Conservation (phyloP, 192 early-diverging fungal species). For the Podila horticola region DNA sequence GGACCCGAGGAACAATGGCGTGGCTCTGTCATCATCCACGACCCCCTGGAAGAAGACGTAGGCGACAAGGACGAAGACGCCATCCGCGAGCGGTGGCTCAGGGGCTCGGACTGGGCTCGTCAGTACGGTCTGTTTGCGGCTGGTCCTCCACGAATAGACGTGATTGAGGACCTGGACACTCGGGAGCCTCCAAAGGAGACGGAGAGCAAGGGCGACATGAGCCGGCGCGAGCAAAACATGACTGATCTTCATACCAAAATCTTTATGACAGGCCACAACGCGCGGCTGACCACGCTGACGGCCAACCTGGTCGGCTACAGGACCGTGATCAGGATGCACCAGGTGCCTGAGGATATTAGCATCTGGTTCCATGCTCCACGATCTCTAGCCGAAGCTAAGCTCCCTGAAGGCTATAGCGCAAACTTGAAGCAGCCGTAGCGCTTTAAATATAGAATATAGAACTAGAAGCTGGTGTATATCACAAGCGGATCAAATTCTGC, state of each 20-base stretch:
- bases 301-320: constrained; percentile 36
- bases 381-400: constrained; percentile 42
- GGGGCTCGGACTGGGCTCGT: constrained; percentile 38
- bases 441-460: no score
- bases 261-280: constrained; percentile 25
- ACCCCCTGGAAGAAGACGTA: constrained; percentile 12
- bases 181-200: not conserved
- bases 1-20: constrained; percentile 55
- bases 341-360: constrained; percentile 32
- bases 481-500: not conserved
- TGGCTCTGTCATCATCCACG: constrained; percentile 34
- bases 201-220: not conserved
- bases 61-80: not conserved
- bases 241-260: constrained; percentile 39
- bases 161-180: constrained; percentile 34
- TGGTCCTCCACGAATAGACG: constrained; percentile 39
- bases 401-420: constrained; percentile 2
- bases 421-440: not conserved
- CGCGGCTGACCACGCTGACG: constrained; percentile 31
- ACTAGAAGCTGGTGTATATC: no score
- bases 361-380: constrained; percentile 39
- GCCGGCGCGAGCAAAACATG: constrained; percentile 32
- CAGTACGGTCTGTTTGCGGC: constrained; percentile 34
- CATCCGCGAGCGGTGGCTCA: constrained; percentile 37
- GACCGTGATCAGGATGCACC: constrained; percentile 22